Percentiles rank a stretch among this genome's conserved stretches.
These are phyloP conservation scores for Endoconidiophora laricicola DNA, from an alignment of 2,329 filamentous ascomycete genomes.

Conservation along the genomic window DNA sequence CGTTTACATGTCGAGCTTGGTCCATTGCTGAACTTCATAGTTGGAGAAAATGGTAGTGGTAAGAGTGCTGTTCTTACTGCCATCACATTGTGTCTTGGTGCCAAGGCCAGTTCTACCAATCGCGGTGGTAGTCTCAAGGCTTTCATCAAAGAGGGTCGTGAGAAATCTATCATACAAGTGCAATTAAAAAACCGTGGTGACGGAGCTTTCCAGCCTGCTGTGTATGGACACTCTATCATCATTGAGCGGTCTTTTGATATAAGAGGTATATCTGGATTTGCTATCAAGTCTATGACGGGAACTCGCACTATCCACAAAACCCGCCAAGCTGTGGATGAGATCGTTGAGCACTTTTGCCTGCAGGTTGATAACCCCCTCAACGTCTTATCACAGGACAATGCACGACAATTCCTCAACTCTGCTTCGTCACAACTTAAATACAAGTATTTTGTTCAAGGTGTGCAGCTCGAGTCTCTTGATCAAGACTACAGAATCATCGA, in stretches of 20 bases:
- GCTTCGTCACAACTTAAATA: conserved; percentile 77
- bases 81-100: conserved; percentile 84
- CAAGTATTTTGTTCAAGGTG: conserved; percentile 88
- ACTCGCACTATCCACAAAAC: conserved; percentile 63
- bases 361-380: conserved; percentile 97
- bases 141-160: conserved; percentile 77
- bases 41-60: conserved; percentile 92
- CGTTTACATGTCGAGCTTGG: conserved; percentile 72
- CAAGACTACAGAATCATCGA: conserved; percentile 77
- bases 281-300: conserved; percentile 53
- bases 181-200: conserved; percentile 81
- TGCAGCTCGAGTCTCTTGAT: conserved; percentile 81
- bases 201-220: conserved; percentile 65
- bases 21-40: conserved; percentile 92
- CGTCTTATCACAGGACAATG: conserved; percentile 87
- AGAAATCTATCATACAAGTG: conserved; percentile 60
- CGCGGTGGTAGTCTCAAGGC: conserved; percentile 77
- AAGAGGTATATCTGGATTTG: conserved; percentile 64
- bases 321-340: conserved; percentile 76
- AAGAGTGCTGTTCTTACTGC: conserved; percentile 93
- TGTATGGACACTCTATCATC: conserved; percentile 71
- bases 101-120: conserved; percentile 84
- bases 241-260: conserved; percentile 81
- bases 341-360: conserved; percentile 80
- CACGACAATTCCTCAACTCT: conserved; percentile 77